Conservation (phyloP, 192 early-diverging fungal genomes). For the Coemansia sp. region DNA sequence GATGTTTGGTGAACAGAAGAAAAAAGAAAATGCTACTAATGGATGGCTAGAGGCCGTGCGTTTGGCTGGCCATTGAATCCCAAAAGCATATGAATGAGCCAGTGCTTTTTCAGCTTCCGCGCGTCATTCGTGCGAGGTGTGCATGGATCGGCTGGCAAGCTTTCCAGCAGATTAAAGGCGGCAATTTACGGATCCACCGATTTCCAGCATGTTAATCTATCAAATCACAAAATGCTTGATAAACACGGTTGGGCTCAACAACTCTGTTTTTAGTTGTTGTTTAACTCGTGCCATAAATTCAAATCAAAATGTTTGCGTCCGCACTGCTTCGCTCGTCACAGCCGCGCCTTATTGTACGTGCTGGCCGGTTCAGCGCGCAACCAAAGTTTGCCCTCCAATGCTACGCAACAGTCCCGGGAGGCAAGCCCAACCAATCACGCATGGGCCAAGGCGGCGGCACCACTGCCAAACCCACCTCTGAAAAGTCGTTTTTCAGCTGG, state of each 20-base stretch:
- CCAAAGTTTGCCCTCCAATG: neutral
- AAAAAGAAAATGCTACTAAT: neutral
- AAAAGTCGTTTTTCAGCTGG: neutral
- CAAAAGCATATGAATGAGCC: too few species aligned
- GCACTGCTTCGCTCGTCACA: constrained; percentile 10
- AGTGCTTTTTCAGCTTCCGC: neutral
- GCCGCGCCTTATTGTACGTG: neutral
- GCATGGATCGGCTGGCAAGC: neutral
- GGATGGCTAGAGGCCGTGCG: too few species aligned
- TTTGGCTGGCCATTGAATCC: too few species aligned
- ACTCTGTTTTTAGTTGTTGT: neutral
- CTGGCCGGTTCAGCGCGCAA: neutral
- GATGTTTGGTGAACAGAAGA: neutral
- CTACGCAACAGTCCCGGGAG: neutral
- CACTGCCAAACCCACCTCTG: neutral
- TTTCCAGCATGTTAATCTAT: too few species aligned
- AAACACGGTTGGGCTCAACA: too few species aligned
- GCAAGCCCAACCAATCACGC: constrained; percentile 17
- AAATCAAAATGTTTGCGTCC: neutral
- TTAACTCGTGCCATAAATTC: neutral
- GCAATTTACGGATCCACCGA: too few species aligned
- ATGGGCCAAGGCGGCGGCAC: constrained; percentile 35
- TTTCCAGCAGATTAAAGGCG: too few species aligned
- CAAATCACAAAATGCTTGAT: too few species aligned
- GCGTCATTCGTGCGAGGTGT: constrained; percentile 1